phyloP scores from a whole-genome alignment of 176 grass and related monocot species.

The Pharus latifolius region DNA sequence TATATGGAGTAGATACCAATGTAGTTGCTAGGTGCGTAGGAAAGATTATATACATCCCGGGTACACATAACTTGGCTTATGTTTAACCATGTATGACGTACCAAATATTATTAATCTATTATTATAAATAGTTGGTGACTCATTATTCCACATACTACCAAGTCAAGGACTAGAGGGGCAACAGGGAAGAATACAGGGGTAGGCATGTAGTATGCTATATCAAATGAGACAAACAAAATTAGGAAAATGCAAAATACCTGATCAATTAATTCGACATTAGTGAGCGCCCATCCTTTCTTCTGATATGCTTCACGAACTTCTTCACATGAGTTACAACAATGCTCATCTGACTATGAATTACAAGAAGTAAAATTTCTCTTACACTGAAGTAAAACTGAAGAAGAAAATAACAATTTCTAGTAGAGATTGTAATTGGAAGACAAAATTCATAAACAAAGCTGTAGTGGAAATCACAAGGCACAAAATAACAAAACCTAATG shows the following conservation, averaged over 20 bases:
- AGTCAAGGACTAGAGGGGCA: not conserved
- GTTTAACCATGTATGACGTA: not conserved
- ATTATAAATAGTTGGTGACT: not conserved
- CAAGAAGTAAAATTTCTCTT: constrained; percentile 14
- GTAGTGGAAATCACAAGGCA: not conserved
- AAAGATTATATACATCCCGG: not conserved
- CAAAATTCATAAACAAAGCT: not conserved
- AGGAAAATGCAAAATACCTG: constrained; percentile 49
- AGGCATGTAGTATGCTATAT: not conserved
- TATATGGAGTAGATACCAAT: not conserved
- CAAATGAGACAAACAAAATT: not conserved
- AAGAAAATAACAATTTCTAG: not conserved
- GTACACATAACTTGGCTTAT: not conserved
- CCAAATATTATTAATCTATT: not conserved
- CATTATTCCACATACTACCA: not conserved
- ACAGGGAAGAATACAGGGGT: constrained; percentile 16
- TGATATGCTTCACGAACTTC: constrained; percentile 87
- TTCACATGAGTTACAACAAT: constrained; percentile 97
- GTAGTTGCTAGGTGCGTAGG: not conserved
- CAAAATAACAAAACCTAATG: not conserved
- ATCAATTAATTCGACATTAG: constrained; percentile 70
- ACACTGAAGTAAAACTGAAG: constrained; percentile 1
- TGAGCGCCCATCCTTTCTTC: constrained; percentile 88
- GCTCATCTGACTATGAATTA: constrained; percentile 71
- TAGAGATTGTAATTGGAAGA: no score